Base-by-base conservation (phyloP, 768 basidiomycete genomes). In the Saitozyma sp. region DNA sequence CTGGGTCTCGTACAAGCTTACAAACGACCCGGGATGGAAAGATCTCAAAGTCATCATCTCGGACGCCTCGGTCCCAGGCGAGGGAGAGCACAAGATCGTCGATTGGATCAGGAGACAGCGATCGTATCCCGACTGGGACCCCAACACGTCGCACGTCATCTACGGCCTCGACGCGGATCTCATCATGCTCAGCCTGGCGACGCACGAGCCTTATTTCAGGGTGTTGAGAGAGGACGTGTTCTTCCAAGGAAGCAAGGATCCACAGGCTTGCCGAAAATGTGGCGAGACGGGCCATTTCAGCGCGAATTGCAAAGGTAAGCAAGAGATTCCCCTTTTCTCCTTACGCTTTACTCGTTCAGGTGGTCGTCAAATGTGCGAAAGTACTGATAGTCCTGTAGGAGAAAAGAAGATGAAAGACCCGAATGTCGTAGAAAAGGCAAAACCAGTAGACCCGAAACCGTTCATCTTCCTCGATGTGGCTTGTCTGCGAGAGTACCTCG, bases 81-180 rank as follows among this genome's bases (percentile, higher is more conserved):
- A 99, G 80, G 96, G 96, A 77, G 96, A 99, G 78, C 96, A 99
- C 80, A 99, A 99, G 83, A 97, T 99, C 66, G 97, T 99, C 93
- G 96, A 98, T 78, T 98, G 86, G 78, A 95, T 99, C 67, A 84
- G 96, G 59, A 84, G 94, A 41, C 94, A 96, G 72, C 85, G 96
- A 56, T 83, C 85, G 55, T 90, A 94, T 74, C 85, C 85, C 20
- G 89, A 87, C n/a, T 88, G 98, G 80, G 88, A 99, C 78, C 88
- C 95, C 17, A 98, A 99, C 76, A 97, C 93, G 3, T 84, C 84
- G 41, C 96, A 99, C 77, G 95, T 98, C 59, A 98, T 99, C 65
- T 99, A 98, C 81, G 96, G 96, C 69, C 82, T 99, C 90, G 96
- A 99, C 82, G 96, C 96, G 63, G 96, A 99, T 85, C 84, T 99